A percentile compares a stretch with the other conserved stretches of the same genome.
Conservation (phyloP, 202 grass and related monocot genomes). For the Brachypodium distachyon region DNA sequence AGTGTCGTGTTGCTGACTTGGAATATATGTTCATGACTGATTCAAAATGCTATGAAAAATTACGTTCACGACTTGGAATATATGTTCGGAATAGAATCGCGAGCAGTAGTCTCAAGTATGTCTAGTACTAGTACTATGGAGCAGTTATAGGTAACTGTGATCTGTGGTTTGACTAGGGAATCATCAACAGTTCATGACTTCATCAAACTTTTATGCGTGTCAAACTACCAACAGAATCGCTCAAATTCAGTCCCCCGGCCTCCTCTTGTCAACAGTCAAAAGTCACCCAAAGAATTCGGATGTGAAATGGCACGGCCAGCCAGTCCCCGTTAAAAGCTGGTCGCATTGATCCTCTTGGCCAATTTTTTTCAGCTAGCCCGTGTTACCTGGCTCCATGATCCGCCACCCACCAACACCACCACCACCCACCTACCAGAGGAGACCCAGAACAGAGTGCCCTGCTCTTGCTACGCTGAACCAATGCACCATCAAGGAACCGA, state of each 20-base stretch:
- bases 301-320: background rate
- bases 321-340: background rate
- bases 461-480: background rate
- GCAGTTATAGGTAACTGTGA: too few relatives aligned
- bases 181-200: background rate
- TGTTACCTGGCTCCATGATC: conserved; percentile 30
- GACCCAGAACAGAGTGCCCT: background rate
- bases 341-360: background rate
- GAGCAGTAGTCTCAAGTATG: too few relatives aligned
- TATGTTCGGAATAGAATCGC: too few relatives aligned
- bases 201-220: background rate
- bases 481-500: conserved; percentile 18
- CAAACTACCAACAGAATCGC: conserved; percentile 10
- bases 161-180: background rate
- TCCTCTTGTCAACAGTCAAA: conserved; percentile 26
- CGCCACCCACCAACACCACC: conserved; percentile 33
- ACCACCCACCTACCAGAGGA: conserved; percentile 19
- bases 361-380: conserved; percentile 7
- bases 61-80: too few relatives aligned
- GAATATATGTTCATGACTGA: too few relatives aligned
- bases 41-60: too few relatives aligned
- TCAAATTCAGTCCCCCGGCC: background rate
- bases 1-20: background rate
- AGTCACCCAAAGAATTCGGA: conserved; percentile 3
- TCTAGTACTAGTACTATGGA: too few relatives aligned